Base-by-base conservation (phyloP, 345 rosid species). In the Angophora floribunda region DNA sequence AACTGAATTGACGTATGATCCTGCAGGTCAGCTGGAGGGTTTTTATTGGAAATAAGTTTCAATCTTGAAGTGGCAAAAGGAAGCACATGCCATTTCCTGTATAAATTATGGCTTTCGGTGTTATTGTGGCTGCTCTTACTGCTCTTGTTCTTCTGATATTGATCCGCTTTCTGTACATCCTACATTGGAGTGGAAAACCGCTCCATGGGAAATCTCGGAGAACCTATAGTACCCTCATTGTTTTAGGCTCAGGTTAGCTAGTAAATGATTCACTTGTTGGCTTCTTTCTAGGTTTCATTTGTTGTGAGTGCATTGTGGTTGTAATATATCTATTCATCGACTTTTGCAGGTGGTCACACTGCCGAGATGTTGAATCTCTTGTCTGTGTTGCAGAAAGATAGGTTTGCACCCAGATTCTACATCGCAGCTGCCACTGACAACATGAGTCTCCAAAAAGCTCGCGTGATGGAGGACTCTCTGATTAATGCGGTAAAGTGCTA, bases 341-440 rank as follows among this genome's bases (percentile, higher is more conserved):
- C 24, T 75, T 70, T 75, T 87, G 65, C 59, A 97, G 99, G 99
- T 16, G 99, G 99, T n/a, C 99, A 98, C 91, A 97, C 98, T 8
- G 99, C 99, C 36, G 98, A 96, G 96, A 98, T 98, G 98, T 92
- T 97, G 90, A 94, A 95, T 89, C 92, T 98, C 52, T 91, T 96
- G 90, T 94, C 95, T 85, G 94, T 91, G 85, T 86, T 98, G 89
- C 95, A 91, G 19, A 94, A 89, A 91, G 95, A 93, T 65, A 92
- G 95, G 88, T 95, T 92, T 91, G 70, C 91, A 8, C 99, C 99
- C 4, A 91, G 99, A 89, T 96, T 89, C 92, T 97, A 97, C 90
- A 91, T 98, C 55, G 98, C 99, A n/a, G 99, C 99, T 28, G 95
- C 96, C 57, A 98, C 99, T 13, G 99, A 98, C 93, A 95, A 94